Evolutionary conservation across 208 protist species (phyloP).

Genomic region (Leishmania mexicana): DNA sequence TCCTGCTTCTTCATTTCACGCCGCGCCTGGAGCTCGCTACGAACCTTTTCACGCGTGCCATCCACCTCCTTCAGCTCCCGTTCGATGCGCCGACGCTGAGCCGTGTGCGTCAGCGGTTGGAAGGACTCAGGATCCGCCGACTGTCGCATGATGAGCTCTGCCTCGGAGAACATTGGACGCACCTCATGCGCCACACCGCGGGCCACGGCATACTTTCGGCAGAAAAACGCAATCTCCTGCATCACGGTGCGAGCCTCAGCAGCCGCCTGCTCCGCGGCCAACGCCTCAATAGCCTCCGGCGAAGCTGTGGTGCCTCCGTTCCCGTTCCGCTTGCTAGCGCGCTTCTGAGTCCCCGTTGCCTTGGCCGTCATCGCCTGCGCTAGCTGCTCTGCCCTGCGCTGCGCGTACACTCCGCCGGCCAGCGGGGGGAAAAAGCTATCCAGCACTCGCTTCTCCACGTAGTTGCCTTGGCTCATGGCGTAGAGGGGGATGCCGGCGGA

Average conservation of each 20-base stretch:
- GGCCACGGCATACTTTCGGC: slow-evolving; percentile 64
- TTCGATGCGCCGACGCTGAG: slow-evolving; percentile 67
- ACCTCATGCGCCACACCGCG: slow-evolving; percentile 58
- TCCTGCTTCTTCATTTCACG: slow-evolving; percentile 48
- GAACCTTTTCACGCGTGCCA: slow-evolving; percentile 58
- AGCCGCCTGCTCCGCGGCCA: slow-evolving; percentile 23
- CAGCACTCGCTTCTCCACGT: slow-evolving; percentile 87
- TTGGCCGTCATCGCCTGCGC: slow-evolving; percentile 18
- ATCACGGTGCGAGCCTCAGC: slow-evolving; percentile 41
- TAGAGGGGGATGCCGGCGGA: slow-evolving; percentile 70
- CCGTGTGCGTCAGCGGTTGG: slow-evolving; percentile 42
- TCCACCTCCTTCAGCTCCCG: slow-evolving; percentile 81
- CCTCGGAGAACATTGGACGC: slow-evolving; percentile 84
- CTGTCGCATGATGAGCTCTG: slow-evolving; percentile 79
- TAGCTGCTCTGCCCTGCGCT: slow-evolving; percentile 46
- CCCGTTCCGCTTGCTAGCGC: slow-evolving; percentile 13
- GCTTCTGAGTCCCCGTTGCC: slow-evolving; percentile 8
- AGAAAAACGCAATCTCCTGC: slow-evolving; percentile 52
- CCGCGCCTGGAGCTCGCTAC: slow-evolving; percentile 49
- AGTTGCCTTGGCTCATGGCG: slow-evolving; percentile 87
- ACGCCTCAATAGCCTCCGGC: slow-evolving; percentile 25
- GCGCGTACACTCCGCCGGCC: slow-evolving; percentile 56
- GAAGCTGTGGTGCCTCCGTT: slow-evolving; percentile 1
- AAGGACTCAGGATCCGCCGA: slow-evolving; percentile 53
- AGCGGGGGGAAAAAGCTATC: slow-evolving; percentile 86